Base-by-base conservation (phyloP, 306 rosid species). In the Cucumis cinereus region DNA sequence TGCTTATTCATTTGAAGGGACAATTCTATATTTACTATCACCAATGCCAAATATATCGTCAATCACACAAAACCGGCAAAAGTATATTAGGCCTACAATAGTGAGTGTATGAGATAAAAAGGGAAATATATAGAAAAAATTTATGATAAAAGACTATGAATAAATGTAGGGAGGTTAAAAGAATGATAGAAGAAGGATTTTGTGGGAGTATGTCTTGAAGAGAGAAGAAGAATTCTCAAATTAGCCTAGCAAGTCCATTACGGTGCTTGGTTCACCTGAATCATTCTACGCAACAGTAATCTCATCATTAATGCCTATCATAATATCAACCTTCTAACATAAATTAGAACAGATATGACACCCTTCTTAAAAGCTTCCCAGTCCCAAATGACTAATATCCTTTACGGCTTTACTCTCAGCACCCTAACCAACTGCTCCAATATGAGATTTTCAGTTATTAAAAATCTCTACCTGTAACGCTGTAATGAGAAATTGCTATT, bases 261-360 rank as follows among this genome's bases (percentile, higher is more conserved):
- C 2, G 30, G 30, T 40, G 30, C 52, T 38, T 38, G 9, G 19
- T 66, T 40, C 73, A n/a, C 73, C 49, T 23, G 5, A 66, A 20
- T 38, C 52, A n/a, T 38, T 66, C 50, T 19, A 20, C 10, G 6
- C 11, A 64, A 36, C 16, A 35, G 17, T 2, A 64, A 64, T 36
- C 71, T 40, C 12, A 64, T 63, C 50, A 66, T 63, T 60, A 23
- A 8, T n/a, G 12, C 28, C 12, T 28, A 28, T 24, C 38, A 38
- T 41, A 67, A 67, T 68, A n/a, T 43, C 35, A 68, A 43, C 55
- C 56, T 15, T 68, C 74, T 70, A 70, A 70, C 75, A 22, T 23
- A 50, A 70, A 24, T 49, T 56, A 47, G 41, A 70, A 26, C 58
- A 47, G 58, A 19, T 16, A 70, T 8, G 12, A 26, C 15, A 26